Evolutionary conservation across 1,284 basidiomycete species (phyloP), one percentile per base, ranked within the genome.

Genomic region (Sporisorium sorghi): DNA sequence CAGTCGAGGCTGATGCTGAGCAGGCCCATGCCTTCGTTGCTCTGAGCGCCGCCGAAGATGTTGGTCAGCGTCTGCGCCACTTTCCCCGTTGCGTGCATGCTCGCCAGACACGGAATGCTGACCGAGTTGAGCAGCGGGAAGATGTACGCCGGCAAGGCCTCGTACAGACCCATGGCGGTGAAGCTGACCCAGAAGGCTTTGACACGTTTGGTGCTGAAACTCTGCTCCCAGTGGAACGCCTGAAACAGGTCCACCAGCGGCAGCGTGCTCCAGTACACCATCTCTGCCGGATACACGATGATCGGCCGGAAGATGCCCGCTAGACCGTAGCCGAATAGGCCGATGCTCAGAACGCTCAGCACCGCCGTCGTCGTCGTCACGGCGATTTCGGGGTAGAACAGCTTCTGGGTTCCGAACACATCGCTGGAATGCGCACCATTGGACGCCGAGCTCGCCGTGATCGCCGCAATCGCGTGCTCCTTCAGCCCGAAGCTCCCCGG

Each of bases 271-370:
- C 77, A 82, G 62, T 70, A 85, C 17, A 73, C 89, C 87, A 86
- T 53, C 53, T 64, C 64, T 10, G 63, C 39, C 1, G 77, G 77
- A 21, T 73, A 76, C 2, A 79, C 67, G 10, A 61, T 55, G 32
- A 76, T 47, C 12, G 68, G 58, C 10, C 76, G 50, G 14, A 76
- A 50, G 4, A 78, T 23, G 0, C 69, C 62, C 28, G 89, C 87
- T 2, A 91, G 83, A 9, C 89, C 89, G 74, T 90, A 90, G 85
- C 90, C 90, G 76, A 90, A 90, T 69, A 88, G 88, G 1, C 88
- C 88, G 1, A 90, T 90, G 0, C 89, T 90, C 81, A 91, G 89
- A 0, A 89, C 90, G 0, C 88, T 88, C 8, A 91, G 86, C 21
- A 91, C 85, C 3, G 89, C 90, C 0, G 89, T 90, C 0, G 87